phyloP scores from a whole-genome alignment of 2,329 filamentous ascomycete species.

The Penicillium palitans region DNA sequence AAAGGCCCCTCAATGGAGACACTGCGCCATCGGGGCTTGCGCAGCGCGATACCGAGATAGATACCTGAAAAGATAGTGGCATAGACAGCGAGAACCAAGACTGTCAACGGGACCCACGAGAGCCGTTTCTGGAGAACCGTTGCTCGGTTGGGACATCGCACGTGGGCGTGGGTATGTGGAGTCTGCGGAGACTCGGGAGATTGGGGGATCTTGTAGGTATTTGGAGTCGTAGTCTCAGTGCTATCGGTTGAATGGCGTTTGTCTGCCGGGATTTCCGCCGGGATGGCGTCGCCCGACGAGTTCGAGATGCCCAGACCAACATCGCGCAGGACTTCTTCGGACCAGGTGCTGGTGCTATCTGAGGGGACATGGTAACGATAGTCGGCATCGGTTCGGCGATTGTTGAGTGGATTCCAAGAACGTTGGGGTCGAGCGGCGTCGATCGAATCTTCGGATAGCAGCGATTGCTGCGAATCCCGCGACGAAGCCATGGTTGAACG shows the following conservation, averaged over 20 bases:
- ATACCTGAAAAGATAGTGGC: constrained; percentile 45
- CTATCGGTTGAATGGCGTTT: constrained; percentile 11
- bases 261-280: neutral
- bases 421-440: constrained; percentile 14
- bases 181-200: constrained; percentile 11
- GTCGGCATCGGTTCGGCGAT: constrained; percentile 12
- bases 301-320: constrained; percentile 24
- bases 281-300: constrained; percentile 10
- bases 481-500: constrained; percentile 17
- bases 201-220: neutral
- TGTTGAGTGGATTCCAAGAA: constrained; percentile 22
- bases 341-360: constrained; percentile 16
- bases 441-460: constrained; percentile 17
- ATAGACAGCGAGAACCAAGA: constrained; percentile 42
- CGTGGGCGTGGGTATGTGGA: constrained; percentile 13
- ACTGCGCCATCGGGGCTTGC: constrained; percentile 59
- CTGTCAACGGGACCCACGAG: constrained; percentile 38
- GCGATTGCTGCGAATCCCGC: constrained; percentile 18
- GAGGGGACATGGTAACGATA: constrained; percentile 13
- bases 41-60: constrained; percentile 64
- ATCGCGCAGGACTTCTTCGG: constrained; percentile 21
- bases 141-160: constrained; percentile 31
- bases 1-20: constrained; percentile 55
- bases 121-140: constrained; percentile 34
- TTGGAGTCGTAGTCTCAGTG: neutral